A percentile compares a stretch with the other conserved stretches of the same genome.
Evolutionary conservation across 2,329 filamentous ascomycete genomes (phyloP).

Genomic region (Paraphaeosphaeria minitans): DNA sequence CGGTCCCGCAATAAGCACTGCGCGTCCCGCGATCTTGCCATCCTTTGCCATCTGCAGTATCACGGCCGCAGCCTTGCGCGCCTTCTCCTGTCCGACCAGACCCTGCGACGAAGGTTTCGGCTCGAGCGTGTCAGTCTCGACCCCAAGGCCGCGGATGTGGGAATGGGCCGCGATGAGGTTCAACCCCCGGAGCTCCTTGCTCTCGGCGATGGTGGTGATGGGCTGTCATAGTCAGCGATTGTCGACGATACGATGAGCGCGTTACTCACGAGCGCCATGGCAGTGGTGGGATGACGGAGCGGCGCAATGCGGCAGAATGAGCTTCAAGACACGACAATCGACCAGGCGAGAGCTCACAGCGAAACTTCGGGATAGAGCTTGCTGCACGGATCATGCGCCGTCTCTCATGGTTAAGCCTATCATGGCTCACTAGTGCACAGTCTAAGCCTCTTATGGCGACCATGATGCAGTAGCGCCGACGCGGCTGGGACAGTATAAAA

Average conservation of each 20-base stretch:
- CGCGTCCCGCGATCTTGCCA: conserved; percentile 95
- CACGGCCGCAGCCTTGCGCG: conserved; percentile 92
- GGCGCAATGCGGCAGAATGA: conserved; percentile 12
- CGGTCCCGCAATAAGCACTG: conserved; percentile 91
- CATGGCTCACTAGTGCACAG: not conserved
- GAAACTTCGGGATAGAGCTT: conserved; percentile 27
- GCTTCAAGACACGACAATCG: conserved; percentile 4
- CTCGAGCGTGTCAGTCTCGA: conserved; percentile 89
- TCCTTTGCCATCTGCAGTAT: conserved; percentile 99
- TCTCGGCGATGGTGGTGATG: conserved; percentile 87
- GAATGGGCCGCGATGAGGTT: conserved; percentile 99
- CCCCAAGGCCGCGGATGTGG: conserved; percentile 93
- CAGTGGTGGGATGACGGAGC: conserved; percentile 11
- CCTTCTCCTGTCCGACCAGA: conserved; percentile 94
- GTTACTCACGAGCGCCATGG: conserved; percentile 42
- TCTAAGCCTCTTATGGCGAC: not conserved
- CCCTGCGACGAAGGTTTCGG: conserved; percentile 86
- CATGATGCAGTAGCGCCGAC: not conserved
- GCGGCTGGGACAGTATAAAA: not conserved
- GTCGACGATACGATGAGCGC: not conserved
- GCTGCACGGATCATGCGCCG: conserved; percentile 13
- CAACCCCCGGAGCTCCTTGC: conserved; percentile 92
- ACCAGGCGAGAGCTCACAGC: conserved; percentile 13
- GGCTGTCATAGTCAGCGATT: conserved; percentile 33
- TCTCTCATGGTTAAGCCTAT: not conserved